Conservation (phyloP, 257 asterid species). For the Solanum tarijense region DNA sequence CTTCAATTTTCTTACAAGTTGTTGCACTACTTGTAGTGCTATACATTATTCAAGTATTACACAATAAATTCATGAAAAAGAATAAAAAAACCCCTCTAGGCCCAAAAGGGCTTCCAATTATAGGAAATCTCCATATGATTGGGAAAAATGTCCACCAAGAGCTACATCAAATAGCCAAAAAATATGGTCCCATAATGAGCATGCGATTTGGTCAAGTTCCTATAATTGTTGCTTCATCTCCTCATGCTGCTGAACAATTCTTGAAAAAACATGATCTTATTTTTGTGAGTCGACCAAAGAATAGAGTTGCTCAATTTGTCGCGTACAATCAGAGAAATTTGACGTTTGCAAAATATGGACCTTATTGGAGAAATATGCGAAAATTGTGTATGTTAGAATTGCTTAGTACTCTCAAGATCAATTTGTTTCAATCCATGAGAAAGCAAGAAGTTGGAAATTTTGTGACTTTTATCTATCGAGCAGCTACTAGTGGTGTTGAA, state of each 20-base stretch:
- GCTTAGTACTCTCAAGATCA: not conserved
- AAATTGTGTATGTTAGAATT: not conserved
- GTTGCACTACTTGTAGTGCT: not conserved
- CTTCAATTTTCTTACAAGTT: not conserved
- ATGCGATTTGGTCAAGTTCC: not conserved
- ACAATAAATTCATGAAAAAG: not conserved
- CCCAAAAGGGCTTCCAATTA: constrained; percentile 3
- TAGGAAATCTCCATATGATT: constrained; percentile 5
- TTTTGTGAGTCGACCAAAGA: constrained; percentile 1
- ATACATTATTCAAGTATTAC: not conserved
- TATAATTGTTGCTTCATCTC: constrained; percentile 4
- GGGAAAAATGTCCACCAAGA: constrained; percentile 15
- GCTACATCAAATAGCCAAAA: not conserved
- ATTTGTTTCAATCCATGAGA: constrained; percentile 8
- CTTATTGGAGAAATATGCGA: constrained; percentile 13
- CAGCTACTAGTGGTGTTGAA: not conserved
- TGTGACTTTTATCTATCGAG: constrained; percentile 1
- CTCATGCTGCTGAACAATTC: constrained; percentile 10
- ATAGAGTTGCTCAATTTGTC: not conserved
- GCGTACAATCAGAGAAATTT: not conserved
- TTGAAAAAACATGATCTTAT: constrained; percentile 6
- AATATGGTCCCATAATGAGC: constrained; percentile 14
- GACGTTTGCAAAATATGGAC: not conserved
- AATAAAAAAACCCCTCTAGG: not conserved
- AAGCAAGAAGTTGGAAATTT: not conserved